phyloP scores from a whole-genome alignment of 2,329 filamentous ascomycete species.

The Paracoccidioides brasiliensis region DNA sequence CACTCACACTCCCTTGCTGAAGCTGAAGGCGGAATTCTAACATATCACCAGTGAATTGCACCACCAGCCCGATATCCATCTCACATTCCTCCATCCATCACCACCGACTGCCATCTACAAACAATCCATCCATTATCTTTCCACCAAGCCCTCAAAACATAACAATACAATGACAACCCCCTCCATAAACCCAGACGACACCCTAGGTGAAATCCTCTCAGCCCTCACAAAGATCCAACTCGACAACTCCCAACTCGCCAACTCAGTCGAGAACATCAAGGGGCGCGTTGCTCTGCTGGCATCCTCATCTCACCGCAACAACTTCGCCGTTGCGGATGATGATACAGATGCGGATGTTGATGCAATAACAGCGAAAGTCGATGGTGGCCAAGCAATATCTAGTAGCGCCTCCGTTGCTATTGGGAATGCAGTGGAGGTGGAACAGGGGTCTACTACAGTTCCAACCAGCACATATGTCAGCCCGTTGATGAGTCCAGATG shows the following conservation, averaged over 20 bases:
- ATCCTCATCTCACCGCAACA: not conserved
- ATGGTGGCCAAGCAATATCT: no score
- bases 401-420: no score
- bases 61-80: no score
- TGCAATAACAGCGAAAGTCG: not conserved
- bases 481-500: no score
- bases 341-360: not conserved
- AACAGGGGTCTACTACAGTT: not conserved
- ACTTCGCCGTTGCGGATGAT: not conserved
- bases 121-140: no score
- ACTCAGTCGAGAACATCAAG: constrained; percentile 1
- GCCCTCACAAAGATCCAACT: not conserved
- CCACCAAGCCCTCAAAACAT: no score
- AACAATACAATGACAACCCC: not conserved
- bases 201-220: not conserved
- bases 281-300: not conserved
- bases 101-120: no score
- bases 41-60: no score
- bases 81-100: no score
- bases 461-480: not conserved
- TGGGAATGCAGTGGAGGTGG: not conserved
- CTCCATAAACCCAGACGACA: not conserved
- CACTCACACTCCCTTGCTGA: no score
- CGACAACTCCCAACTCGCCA: constrained; percentile 1
- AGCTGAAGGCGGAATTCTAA: no score